These are phyloP conservation scores for Volutella citrinella DNA, from an alignment of 2,329 filamentous ascomycete genomes.

Conservation along the genomic window DNA sequence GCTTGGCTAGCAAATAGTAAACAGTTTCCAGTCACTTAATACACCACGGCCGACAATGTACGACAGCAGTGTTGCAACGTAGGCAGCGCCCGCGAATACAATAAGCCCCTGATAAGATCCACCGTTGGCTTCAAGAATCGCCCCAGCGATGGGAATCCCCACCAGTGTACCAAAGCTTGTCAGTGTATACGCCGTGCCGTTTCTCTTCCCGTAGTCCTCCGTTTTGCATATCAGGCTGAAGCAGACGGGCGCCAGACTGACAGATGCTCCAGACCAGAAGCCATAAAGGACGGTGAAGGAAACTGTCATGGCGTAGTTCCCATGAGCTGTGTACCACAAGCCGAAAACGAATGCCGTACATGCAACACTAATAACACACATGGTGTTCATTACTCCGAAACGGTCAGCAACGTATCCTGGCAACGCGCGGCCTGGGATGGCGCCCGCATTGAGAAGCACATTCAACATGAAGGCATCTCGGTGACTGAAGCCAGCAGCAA, in stretches of 20 bases:
- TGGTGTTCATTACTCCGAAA: constrained; percentile 2
- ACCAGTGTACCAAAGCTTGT: constrained; percentile 1
- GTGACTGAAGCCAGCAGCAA: background rate
- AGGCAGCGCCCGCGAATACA: constrained; percentile 3
- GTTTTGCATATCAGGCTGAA: constrained; percentile 1
- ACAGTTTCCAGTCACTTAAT: background rate
- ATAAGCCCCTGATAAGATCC: constrained; percentile 5
- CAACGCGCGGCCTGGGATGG: background rate
- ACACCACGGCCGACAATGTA: constrained; percentile 3
- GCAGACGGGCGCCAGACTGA: background rate
- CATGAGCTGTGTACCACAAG: constrained; percentile 1
- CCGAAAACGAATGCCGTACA: constrained; percentile 1
- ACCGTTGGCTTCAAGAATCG: constrained; percentile 2
- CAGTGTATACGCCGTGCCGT: constrained; percentile 1
- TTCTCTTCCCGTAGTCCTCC: constrained; percentile 1
- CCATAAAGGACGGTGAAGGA: constrained; percentile 1
- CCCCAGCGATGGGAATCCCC: constrained; percentile 5
- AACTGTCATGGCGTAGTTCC: background rate
- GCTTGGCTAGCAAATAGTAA: no score
- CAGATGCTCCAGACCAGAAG: constrained; percentile 3
- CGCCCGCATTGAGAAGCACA: constrained; percentile 1
- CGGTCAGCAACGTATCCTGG: constrained; percentile 2
- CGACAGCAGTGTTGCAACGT: background rate
- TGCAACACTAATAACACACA: constrained; percentile 1
- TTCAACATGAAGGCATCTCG: constrained; percentile 2